Evolutionary conservation across 805 yeast genomes (phyloP).

Genomic region (Candida schatavii): DNA sequence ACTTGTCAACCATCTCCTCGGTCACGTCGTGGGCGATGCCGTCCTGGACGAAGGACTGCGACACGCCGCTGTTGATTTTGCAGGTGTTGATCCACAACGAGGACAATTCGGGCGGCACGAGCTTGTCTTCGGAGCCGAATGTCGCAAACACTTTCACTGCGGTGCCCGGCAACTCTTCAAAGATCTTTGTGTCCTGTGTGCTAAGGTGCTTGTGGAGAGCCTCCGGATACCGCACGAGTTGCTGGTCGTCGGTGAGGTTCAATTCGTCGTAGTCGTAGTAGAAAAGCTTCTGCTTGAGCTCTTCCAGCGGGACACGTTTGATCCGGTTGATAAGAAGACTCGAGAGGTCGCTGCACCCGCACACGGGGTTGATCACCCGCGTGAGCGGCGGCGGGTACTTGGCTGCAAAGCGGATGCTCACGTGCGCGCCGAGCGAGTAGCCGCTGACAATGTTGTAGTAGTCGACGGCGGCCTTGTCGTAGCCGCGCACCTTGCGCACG

Average conservation of each 20-base stretch:
- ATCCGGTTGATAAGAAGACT: conserved; percentile 44
- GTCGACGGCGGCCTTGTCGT: conserved; percentile 18
- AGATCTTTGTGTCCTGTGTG: conserved; percentile 26
- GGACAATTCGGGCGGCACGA: conserved; percentile 35
- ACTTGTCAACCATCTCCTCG: conserved; percentile 30
- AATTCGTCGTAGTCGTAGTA: conserved; percentile 34
- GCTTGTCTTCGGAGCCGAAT: conserved; percentile 33
- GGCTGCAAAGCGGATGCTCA: conserved; percentile 44
- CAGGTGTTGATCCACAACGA: conserved; percentile 30
- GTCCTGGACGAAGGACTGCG: conserved; percentile 27
- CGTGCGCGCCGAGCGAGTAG: conserved; percentile 57
- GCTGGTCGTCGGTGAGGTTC: conserved; percentile 25
- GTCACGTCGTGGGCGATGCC: conserved; percentile 34
- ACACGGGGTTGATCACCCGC: conserved; percentile 44
- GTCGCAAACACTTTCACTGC: conserved; percentile 33
- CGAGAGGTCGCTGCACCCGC: conserved; percentile 49
- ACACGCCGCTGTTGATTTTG: conserved; percentile 19
- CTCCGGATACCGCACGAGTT: conserved; percentile 25
- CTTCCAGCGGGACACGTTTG: conserved; percentile 18
- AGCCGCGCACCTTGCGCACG: conserved; percentile 8
- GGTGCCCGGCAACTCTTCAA: conserved; percentile 31
- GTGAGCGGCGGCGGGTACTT: conserved; percentile 36
- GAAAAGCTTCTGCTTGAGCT: conserved; percentile 27
- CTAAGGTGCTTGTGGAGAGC: conserved; percentile 29
- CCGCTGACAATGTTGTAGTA: conserved; percentile 45